A percentile compares a stretch with the other conserved stretches of the same genome.
Conservation (phyloP, 2,329 filamentous ascomycete genomes). For the Colletotrichum cereale region DNA sequence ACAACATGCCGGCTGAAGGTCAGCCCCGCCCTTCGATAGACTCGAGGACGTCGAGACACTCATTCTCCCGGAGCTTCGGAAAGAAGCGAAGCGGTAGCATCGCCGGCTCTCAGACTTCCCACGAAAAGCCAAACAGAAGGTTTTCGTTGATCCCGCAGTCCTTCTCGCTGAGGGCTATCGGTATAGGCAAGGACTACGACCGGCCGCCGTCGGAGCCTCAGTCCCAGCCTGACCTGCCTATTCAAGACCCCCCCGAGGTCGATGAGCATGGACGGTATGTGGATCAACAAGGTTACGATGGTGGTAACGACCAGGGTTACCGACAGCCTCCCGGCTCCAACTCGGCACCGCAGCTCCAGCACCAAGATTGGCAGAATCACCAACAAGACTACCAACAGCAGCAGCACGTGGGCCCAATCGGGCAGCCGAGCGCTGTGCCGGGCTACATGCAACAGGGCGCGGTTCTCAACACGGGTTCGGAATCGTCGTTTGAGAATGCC, state of each 20-base stretch:
- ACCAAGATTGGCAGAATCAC: slow-evolving; percentile 44
- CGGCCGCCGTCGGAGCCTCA: slow-evolving; percentile 58
- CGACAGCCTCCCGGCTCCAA: slow-evolving; percentile 37
- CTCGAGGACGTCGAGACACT: slow-evolving; percentile 74
- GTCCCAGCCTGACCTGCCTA: slow-evolving; percentile 66
- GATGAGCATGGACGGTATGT: slow-evolving; percentile 54
- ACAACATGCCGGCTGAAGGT: slow-evolving; percentile 71
- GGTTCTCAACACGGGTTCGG: slow-evolving; percentile 64
- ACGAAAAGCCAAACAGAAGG: slow-evolving; percentile 70
- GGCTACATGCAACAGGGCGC: slow-evolving; percentile 61
- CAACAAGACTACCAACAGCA: slow-evolving; percentile 51
- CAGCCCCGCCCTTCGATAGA: slow-evolving; percentile 76
- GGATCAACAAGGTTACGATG: slow-evolving; percentile 44
- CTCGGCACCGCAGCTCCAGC: slow-evolving; percentile 48
- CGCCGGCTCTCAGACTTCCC: slow-evolving; percentile 65
- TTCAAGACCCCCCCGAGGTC: slow-evolving; percentile 60
- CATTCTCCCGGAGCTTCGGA: slow-evolving; percentile 76
- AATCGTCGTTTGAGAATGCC: slow-evolving; percentile 62
- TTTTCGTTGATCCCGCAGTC: slow-evolving; percentile 78
- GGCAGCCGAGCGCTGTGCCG: slow-evolving; percentile 59
- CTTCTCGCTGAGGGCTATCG: slow-evolving; percentile 75
- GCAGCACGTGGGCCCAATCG: slow-evolving; percentile 52
- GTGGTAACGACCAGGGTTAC: slow-evolving; percentile 36
- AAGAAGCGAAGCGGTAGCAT: slow-evolving; percentile 80
- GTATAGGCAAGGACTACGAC: slow-evolving; percentile 67